Conservation (phyloP, 768 basidiomycete species). For the Boletus rubropictus region DNA sequence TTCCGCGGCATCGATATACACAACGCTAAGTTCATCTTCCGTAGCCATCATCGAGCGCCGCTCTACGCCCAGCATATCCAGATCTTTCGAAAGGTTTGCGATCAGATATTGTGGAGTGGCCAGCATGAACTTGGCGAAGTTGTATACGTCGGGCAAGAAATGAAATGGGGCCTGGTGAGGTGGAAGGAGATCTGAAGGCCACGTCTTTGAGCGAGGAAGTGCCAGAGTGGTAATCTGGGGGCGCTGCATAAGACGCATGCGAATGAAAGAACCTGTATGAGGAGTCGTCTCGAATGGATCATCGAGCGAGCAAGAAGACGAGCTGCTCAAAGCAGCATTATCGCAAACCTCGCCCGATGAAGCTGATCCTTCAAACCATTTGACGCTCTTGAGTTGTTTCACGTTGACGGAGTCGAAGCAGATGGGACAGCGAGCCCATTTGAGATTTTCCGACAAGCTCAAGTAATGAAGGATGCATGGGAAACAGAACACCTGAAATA, state of each 20-base stretch:
- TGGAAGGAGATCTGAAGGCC: conserved; percentile 90
- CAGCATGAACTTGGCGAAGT: conserved; percentile 92
- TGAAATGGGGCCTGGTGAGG: conserved; percentile 94
- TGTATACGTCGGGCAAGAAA: conserved; percentile 87
- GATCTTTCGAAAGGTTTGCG: conserved; percentile 63
- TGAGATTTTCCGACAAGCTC: conserved; percentile 70
- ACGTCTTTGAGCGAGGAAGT: conserved; percentile 83
- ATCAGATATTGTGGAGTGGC: conserved; percentile 84
- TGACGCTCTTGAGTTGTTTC: conserved; percentile 87
- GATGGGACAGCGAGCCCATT: conserved; percentile 92
- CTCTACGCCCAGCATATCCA: conserved; percentile 69
- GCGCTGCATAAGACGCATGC: conserved; percentile 86
- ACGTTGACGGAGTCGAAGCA: conserved; percentile 92
- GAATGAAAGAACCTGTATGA: conserved; percentile 53
- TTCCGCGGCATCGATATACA: conserved; percentile 77
- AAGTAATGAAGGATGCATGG: conserved; percentile 92
- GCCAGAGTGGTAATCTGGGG: conserved; percentile 95
- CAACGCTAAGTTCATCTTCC: conserved; percentile 70
- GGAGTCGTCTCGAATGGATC: conserved; percentile 37
- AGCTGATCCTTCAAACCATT: conserved; percentile 67
- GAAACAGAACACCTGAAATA: conserved; percentile 79
- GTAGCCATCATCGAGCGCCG: conserved; percentile 56
- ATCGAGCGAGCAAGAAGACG: conserved; percentile 43
- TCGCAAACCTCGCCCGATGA: conserved; percentile 29
- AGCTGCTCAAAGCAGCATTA: conserved; percentile 26